phyloP scores from a whole-genome alignment of 306 rosid genomes.

The Chamaecrista fasciculata region DNA sequence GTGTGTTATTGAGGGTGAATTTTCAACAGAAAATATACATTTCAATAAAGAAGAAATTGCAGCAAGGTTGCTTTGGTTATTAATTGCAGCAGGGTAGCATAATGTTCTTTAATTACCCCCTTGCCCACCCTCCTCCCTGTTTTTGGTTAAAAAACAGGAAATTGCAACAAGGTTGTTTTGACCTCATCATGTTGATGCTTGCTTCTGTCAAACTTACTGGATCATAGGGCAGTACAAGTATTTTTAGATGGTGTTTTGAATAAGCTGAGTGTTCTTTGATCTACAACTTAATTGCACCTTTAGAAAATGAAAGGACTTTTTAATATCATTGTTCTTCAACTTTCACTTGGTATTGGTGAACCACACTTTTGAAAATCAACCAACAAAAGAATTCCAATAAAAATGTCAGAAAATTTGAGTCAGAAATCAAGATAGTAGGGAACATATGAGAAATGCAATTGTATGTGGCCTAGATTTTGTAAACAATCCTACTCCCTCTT shows the following conservation, averaged over 20 bases:
- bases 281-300: neutral
- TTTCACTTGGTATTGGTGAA: constrained; percentile 5
- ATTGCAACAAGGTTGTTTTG: neutral
- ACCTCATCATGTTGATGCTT: neutral
- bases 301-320: neutral
- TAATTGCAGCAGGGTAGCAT: neutral
- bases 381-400: neutral
- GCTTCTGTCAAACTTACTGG: neutral
- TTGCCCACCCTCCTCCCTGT: neutral
- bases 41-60: too few relatives aligned
- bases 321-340: neutral
- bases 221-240: neutral
- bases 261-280: neutral
- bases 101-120: neutral
- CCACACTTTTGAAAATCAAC: neutral
- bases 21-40: too few relatives aligned
- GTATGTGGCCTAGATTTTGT: neutral
- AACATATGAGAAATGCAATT: constrained; percentile 16
- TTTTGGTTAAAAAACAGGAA: neutral
- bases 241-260: neutral
- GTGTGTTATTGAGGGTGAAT: too few relatives aligned
- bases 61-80: too few relatives aligned
- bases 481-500: neutral
- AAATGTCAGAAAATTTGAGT: too few relatives aligned
- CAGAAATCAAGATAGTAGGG: neutral